Conservation (phyloP, 192 early-diverging fungal species). For the Rhizophagus sp. region DNA sequence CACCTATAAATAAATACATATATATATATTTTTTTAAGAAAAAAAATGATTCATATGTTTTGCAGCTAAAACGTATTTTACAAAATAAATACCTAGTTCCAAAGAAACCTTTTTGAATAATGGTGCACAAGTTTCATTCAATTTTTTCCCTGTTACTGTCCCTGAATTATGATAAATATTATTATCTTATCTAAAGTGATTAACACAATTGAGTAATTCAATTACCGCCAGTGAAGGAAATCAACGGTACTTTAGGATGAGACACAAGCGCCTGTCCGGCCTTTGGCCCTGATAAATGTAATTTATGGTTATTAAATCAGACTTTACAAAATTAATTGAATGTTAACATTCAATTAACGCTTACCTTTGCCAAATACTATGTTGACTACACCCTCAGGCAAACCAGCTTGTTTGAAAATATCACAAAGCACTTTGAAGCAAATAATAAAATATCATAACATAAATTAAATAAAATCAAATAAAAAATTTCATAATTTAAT, state of each 20-base stretch:
- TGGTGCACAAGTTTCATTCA: constrained; percentile 50
- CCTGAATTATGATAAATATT: constrained; percentile 24
- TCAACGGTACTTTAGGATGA: constrained; percentile 62
- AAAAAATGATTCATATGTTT: too few species aligned
- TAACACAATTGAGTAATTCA: background rate
- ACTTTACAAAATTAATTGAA: background rate
- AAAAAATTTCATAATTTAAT: background rate
- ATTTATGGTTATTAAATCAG: background rate
- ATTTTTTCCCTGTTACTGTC: constrained; percentile 59
- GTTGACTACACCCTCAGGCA: constrained; percentile 75
- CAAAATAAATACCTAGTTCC: constrained; percentile 54
- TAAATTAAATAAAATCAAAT: background rate
- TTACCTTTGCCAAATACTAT: constrained; percentile 70
- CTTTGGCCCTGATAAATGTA: constrained; percentile 33
- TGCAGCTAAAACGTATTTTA: background rate
- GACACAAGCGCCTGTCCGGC: constrained; percentile 67
- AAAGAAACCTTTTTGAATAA: constrained; percentile 69
- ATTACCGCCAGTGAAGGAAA: constrained; percentile 73
- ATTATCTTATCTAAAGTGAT: background rate
- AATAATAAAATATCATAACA: background rate
- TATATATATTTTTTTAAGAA: too few species aligned
- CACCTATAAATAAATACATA: constrained; percentile 38
- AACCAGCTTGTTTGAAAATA: constrained; percentile 66
- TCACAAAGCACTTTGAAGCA: constrained; percentile 50
- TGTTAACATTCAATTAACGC: background rate